These are phyloP conservation scores for Globisporangium cylindrosporum DNA, from an alignment of 352 stramenopile genomes.

Conservation along the genomic window DNA sequence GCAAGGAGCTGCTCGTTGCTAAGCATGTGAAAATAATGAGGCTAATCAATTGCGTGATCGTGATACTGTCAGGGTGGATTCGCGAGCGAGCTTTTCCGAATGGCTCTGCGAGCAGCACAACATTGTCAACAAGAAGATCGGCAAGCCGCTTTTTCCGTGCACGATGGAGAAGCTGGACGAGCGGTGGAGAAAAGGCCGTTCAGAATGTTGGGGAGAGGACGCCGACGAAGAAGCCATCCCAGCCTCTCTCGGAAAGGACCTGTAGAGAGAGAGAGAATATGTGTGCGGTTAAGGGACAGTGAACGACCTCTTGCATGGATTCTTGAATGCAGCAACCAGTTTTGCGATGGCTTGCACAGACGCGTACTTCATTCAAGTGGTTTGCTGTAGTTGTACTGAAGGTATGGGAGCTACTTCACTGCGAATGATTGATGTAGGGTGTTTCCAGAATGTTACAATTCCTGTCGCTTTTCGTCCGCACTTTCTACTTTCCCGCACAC, in stretches of 20 bases:
- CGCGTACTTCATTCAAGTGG: not conserved
- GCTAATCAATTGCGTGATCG: not conserved
- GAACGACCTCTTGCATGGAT: not conserved
- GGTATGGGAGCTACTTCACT: not conserved
- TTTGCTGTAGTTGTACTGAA: not conserved
- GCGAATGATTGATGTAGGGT: not conserved
- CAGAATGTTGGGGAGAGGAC: slow-evolving; percentile 82
- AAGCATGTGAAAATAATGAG: not conserved
- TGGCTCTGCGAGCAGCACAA: slow-evolving; percentile 99
- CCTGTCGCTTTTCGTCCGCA: not conserved
- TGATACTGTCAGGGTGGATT: slow-evolving; percentile 66
- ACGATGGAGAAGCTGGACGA: slow-evolving; percentile 92
- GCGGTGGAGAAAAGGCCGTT: slow-evolving; percentile 91
- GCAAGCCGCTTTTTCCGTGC: slow-evolving; percentile 93
- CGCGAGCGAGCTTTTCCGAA: slow-evolving; percentile 89
- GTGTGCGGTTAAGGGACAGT: not conserved
- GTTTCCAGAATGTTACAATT: slow-evolving; percentile 5
- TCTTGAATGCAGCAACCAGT: not conserved
- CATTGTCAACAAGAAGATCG: slow-evolving; percentile 96
- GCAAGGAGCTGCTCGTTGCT: not conserved
- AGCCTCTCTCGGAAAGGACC: slow-evolving; percentile 22
- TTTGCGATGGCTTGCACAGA: not conserved
- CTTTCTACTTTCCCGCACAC: slow-evolving; percentile 5
- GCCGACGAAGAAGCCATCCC: slow-evolving; percentile 28
- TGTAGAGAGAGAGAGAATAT: slow-evolving; percentile 1